Percentiles rank a stretch among this genome's conserved stretches.
Evolutionary conservation across 2,329 filamentous ascomycete species (phyloP).

Genomic region (Cytospora mali): DNA sequence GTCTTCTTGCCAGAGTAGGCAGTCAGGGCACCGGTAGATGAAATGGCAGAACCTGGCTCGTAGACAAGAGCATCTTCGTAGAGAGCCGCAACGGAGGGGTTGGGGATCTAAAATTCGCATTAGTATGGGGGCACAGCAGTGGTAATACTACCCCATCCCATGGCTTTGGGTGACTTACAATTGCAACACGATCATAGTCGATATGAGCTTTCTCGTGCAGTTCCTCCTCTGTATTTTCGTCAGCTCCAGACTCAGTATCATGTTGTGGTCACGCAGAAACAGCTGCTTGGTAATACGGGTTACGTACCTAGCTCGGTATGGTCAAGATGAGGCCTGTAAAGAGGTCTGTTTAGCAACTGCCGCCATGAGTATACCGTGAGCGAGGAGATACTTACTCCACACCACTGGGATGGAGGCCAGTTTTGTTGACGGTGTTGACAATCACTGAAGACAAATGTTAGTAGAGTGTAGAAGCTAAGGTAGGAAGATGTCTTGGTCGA

Average conservation of each 20-base stretch:
- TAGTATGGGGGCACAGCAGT: slow-evolving; percentile 26
- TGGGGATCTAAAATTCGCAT: slow-evolving; percentile 63
- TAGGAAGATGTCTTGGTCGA: slow-evolving; percentile 22
- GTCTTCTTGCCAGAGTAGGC: slow-evolving; percentile 99
- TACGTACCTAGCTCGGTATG: slow-evolving; percentile 84
- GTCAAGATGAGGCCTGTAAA: slow-evolving; percentile 73
- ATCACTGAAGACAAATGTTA: slow-evolving; percentile 47
- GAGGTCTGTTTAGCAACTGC: not conserved
- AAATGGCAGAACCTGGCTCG: slow-evolving; percentile 97
- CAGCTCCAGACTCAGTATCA: not conserved
- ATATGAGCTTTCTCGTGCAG: slow-evolving; percentile 98
- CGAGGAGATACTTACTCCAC: slow-evolving; percentile 70
- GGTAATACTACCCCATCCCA: too few relatives aligned
- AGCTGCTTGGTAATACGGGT: slow-evolving; percentile 1
- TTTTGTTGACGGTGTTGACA: slow-evolving; percentile 78
- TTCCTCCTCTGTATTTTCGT: slow-evolving; percentile 68
- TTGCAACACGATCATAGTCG: slow-evolving; percentile 97
- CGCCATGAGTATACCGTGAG: not conserved
- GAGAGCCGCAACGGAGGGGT: slow-evolving; percentile 90
- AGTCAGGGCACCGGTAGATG: slow-evolving; percentile 89
- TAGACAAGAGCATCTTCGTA: slow-evolving; percentile 98
- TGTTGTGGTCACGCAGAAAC: too few relatives aligned
- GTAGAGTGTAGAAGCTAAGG: slow-evolving; percentile 24
- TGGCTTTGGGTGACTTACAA: slow-evolving; percentile 62
- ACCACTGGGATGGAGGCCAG: slow-evolving; percentile 85